These are phyloP conservation scores for Yamadazyma epiphylla DNA, from an alignment of 1,139 yeast species.

Conservation along the genomic window DNA sequence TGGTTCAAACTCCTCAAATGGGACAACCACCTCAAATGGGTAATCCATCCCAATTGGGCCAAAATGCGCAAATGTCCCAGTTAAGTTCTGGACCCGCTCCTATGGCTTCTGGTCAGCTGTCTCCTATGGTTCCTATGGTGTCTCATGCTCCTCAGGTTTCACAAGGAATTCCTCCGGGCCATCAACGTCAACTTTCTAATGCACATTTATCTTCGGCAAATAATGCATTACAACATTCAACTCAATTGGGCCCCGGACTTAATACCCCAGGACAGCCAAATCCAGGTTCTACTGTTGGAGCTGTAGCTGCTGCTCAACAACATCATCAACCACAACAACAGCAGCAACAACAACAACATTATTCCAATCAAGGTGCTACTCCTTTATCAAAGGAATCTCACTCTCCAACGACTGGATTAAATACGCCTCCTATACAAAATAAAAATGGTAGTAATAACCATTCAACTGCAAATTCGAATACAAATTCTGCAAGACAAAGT, in stretches of 20 bases:
- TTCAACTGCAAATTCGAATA: no score
- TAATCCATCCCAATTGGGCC: no score
- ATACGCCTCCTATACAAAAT: background rate
- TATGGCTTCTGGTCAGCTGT: constrained; percentile 5
- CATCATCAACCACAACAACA: constrained; percentile 1
- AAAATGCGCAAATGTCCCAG: no score
- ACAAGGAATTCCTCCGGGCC: constrained; percentile 11
- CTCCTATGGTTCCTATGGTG: constrained; percentile 1
- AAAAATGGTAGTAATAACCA: background rate
- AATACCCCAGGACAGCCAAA: background rate
- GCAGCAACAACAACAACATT: background rate
- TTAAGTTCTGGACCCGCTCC: no score
- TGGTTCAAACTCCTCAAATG: no score
- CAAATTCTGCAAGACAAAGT: no score
- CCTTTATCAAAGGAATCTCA: background rate
- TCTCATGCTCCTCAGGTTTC: background rate
- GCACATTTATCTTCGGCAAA: no score
- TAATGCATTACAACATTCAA: background rate
- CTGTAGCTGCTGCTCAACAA: background rate
- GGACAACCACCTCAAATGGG: no score
- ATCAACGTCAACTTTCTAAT: constrained; percentile 4
- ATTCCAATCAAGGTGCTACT: background rate
- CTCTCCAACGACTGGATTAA: background rate
- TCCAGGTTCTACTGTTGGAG: background rate
- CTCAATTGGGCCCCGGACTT: background rate